Conservation (phyloP, 2,329 filamentous ascomycete species). For the Pseudogymnoascus sp. region DNA sequence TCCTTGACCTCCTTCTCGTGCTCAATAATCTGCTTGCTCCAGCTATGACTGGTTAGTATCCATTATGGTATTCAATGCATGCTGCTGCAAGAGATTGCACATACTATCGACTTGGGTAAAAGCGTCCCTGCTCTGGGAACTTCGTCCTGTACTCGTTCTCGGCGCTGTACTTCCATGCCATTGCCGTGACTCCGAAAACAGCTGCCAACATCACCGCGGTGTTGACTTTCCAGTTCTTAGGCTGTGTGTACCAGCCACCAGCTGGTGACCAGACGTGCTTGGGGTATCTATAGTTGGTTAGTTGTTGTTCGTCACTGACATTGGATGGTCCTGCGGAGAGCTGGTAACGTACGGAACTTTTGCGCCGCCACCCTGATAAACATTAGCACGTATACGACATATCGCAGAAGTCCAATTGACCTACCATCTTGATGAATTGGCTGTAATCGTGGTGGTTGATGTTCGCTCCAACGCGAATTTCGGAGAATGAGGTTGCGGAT, state of each 20-base stretch:
- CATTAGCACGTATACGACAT: constrained; percentile 34
- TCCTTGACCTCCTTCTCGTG: constrained; percentile 50
- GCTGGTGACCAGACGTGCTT: constrained; percentile 99
- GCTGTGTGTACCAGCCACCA: constrained; percentile 95
- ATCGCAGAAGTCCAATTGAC: constrained; percentile 19
- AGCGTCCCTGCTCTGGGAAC: constrained; percentile 69
- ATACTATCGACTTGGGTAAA: constrained; percentile 79
- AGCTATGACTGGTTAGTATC: constrained; percentile 40
- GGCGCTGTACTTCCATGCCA: constrained; percentile 66
- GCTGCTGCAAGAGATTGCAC: constrained; percentile 30
- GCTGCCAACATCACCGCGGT: constrained; percentile 67
- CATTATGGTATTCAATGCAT: not conserved
- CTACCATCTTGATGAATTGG: constrained; percentile 48
- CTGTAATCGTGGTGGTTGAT: constrained; percentile 28
- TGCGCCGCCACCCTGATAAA: constrained; percentile 64
- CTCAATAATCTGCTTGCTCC: constrained; percentile 65
- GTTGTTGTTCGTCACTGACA: constrained; percentile 39
- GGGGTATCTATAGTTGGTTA: constrained; percentile 59
- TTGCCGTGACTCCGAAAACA: constrained; percentile 58
- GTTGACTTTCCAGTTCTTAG: constrained; percentile 90
- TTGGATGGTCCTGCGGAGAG: constrained; percentile 10
- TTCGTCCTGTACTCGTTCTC: constrained; percentile 64
- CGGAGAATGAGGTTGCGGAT: constrained; percentile 14
- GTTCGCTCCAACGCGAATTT: constrained; percentile 4
- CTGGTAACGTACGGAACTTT: constrained; percentile 55